Evolutionary conservation across 1,284 basidiomycete genomes (phyloP), one percentile per base, ranked within the genome.

Genomic region (Heliocybe sulcata): DNA sequence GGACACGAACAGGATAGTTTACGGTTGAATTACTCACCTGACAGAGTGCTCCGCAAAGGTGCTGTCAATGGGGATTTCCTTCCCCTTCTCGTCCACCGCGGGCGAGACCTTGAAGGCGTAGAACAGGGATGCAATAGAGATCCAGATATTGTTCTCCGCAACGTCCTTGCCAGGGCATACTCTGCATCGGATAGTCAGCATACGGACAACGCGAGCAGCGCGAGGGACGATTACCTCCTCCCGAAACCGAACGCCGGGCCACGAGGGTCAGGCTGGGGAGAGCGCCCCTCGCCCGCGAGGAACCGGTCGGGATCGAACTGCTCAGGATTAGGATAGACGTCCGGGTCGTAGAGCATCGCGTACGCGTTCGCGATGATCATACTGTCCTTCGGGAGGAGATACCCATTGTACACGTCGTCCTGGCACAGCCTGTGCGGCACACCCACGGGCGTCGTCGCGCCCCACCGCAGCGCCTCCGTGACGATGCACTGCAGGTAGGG

Each of bases 281-380:
- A 8, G 6, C 47, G 47, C 9, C 47, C 47, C 16, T 49, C 53
- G 38, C 38, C 38, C n/a, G 22, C 42, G 38, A 66, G 56, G 59
- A 63, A 67, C 10, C 64, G 58, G 29, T 63, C 64, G 0, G 65
- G 61, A 25, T 59, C 53, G 57, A 67, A 66, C 3, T 42, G 16
- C 26, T 60, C 56, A 8, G 63, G 60, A 2, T 62, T 55, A 1
- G 59, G 51, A 47, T 62, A 65, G 1, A 31, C 35, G 1, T 55
- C 50, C 10, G 59, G 57, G 35, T 66, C 59, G 33, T 62, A 61
- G 20, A 63, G 57, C 38, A 66, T 64, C 0, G 59, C 57, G 60
- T 16, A 35, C 22, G 45, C 52, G 9, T 50, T 42, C 14, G 51
- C 58, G 20, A 54, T 29, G 10, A 55, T 26, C n/a, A 48, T 49